Percentiles rank a stretch among this genome's conserved stretches.
These are phyloP conservation scores for Gossypium lobatum DNA, from an alignment of 441 rosid genomes.

Conservation along the genomic window DNA sequence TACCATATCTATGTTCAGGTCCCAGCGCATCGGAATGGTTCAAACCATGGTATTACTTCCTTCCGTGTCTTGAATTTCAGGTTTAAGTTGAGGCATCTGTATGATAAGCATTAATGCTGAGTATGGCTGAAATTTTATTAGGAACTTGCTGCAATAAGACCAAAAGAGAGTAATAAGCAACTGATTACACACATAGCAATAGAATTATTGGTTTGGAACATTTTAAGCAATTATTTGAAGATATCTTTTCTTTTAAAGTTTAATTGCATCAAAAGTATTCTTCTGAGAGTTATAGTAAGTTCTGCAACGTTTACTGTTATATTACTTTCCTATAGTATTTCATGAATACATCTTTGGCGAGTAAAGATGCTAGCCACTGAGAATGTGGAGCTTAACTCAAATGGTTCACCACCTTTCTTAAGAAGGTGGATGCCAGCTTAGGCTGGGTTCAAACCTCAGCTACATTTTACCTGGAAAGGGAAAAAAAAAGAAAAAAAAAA, in stretches of 20 bases:
- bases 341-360: not conserved
- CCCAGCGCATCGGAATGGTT: slow-evolving; percentile 86
- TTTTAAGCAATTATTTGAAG: not conserved
- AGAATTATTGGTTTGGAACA: not conserved
- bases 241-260: not conserved
- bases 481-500: no score
- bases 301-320: not conserved
- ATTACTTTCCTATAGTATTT: not conserved
- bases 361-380: not conserved
- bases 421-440: not conserved
- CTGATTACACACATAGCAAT: not conserved
- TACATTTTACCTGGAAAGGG: not conserved
- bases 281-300: not conserved
- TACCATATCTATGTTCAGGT: slow-evolving; percentile 58
- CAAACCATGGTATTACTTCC: slow-evolving; percentile 63
- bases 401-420: not conserved
- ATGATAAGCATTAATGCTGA: not conserved
- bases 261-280: not conserved
- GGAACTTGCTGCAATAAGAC: not conserved
- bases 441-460: not conserved
- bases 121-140: not conserved
- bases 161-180: not conserved
- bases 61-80: slow-evolving; percentile 7
- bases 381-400: not conserved
- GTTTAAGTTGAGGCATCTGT: slow-evolving; percentile 1